A percentile compares a stretch with the other conserved stretches of the same genome.
phyloP scores from a whole-genome alignment of 352 stramenopile species.

The Pythium biforme region DNA sequence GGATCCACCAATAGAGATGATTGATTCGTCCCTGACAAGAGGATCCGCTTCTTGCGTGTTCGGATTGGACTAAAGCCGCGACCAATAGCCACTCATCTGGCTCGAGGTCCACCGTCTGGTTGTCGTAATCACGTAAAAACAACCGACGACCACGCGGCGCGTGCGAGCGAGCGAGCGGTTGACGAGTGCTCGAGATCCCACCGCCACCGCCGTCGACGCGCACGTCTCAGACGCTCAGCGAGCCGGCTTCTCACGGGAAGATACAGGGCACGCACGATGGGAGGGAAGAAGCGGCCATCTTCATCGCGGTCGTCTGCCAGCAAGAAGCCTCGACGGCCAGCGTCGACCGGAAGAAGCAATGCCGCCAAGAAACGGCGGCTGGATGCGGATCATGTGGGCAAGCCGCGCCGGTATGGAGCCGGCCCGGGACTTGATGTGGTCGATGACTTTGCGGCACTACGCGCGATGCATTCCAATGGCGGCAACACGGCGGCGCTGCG shows the following conservation, averaged over 20 bases:
- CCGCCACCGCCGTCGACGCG: neutral
- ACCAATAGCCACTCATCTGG: neutral
- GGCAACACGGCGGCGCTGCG: constrained; percentile 13
- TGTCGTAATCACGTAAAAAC: constrained; percentile 10
- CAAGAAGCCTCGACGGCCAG: constrained; percentile 11
- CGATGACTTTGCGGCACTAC: constrained; percentile 29
- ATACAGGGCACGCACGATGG: constrained; percentile 4
- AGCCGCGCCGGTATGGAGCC: neutral
- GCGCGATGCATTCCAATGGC: constrained; percentile 22
- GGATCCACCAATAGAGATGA: neutral
- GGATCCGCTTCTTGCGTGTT: constrained; percentile 1
- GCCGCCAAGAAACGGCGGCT: constrained; percentile 22
- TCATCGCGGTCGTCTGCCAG: neutral
- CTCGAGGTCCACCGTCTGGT: neutral
- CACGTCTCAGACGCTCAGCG: neutral
- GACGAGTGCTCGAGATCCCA: neutral
- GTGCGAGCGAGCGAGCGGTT: neutral
- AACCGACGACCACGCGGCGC: neutral
- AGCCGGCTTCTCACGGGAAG: neutral
- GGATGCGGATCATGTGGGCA: constrained; percentile 1
- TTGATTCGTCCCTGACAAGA: neutral
- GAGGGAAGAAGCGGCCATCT: constrained; percentile 9
- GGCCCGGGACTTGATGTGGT: constrained; percentile 23
- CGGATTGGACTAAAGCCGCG: constrained; percentile 1
- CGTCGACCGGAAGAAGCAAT: neutral